Conservation (phyloP, 768 basidiomycete genomes). For the Hypholoma fasciculare region DNA sequence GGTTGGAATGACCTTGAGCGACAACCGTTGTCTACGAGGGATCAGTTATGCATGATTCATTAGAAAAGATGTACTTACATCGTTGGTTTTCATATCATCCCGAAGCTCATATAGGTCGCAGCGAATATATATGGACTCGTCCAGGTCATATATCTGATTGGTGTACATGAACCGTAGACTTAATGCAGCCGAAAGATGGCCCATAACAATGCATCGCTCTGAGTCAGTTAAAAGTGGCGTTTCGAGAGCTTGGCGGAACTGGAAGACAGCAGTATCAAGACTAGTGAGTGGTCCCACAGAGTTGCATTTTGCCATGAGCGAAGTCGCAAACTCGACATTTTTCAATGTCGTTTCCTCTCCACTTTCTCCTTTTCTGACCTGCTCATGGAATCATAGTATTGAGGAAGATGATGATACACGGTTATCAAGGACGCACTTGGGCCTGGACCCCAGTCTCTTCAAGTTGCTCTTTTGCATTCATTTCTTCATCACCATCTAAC, state of each 20-base stretch:
- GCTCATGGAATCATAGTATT: too few species aligned
- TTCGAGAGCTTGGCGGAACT: slow-evolving; percentile 1
- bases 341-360: neutral
- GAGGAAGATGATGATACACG: too few species aligned
- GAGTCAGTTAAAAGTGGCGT: neutral
- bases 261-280: neutral
- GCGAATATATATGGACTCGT: neutral
- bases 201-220: neutral
- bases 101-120: neutral
- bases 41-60: too few species aligned
- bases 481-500: too few species aligned
- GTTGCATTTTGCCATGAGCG: neutral
- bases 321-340: neutral
- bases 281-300: neutral
- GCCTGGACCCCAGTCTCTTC: too few species aligned
- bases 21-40: too few species aligned
- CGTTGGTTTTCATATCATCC: neutral
- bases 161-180: slow-evolving; percentile 1
- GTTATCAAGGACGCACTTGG: too few species aligned
- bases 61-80: neutral
- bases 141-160: neutral
- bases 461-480: too few species aligned
- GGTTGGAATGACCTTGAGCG: too few species aligned
- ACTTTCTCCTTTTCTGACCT: neutral
- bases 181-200: slow-evolving; percentile 1